These are phyloP conservation scores for Entophlyctis luteolus DNA, from an alignment of 192 early-diverging fungal species.

Conservation along the genomic window DNA sequence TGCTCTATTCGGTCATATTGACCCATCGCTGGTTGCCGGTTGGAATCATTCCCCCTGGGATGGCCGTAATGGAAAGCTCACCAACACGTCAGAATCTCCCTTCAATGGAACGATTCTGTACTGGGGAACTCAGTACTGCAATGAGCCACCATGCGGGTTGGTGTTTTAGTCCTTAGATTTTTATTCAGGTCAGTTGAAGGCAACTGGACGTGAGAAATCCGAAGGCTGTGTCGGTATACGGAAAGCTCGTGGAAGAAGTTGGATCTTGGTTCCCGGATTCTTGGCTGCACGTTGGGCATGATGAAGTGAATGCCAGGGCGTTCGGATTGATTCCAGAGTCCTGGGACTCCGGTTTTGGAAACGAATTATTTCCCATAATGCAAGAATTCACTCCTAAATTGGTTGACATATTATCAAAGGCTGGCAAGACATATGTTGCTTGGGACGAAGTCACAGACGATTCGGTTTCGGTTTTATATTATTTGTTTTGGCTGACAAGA, in stretches of 20 bases:
- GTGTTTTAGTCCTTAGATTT: too few species aligned
- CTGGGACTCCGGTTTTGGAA: not conserved
- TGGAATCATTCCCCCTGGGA: not conserved
- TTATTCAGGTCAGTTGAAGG: too few species aligned
- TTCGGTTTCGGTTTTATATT: too few species aligned
- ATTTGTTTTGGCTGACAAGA: too few species aligned
- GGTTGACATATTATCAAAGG: not conserved
- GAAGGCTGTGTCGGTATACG: constrained; percentile 59
- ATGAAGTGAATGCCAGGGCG: constrained; percentile 26
- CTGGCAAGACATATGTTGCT: constrained; percentile 13
- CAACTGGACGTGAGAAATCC: constrained; percentile 55
- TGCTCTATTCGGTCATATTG: not conserved
- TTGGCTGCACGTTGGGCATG: constrained; percentile 65
- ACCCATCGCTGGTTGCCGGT: not conserved
- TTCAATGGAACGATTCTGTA: not conserved
- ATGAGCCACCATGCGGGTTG: constrained; percentile 77
- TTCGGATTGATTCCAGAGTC: not conserved
- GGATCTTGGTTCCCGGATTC: constrained; percentile 64
- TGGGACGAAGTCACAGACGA: constrained; percentile 15
- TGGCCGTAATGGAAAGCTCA: not conserved
- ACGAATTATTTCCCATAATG: not conserved
- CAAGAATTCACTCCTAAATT: constrained; percentile 1
- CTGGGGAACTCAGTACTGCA: constrained; percentile 4
- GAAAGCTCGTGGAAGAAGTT: constrained; percentile 64
- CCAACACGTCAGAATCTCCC: too few species aligned